Conservation (phyloP, 2,329 filamentous ascomycete species). For the Aspergillus carbonarius region DNA sequence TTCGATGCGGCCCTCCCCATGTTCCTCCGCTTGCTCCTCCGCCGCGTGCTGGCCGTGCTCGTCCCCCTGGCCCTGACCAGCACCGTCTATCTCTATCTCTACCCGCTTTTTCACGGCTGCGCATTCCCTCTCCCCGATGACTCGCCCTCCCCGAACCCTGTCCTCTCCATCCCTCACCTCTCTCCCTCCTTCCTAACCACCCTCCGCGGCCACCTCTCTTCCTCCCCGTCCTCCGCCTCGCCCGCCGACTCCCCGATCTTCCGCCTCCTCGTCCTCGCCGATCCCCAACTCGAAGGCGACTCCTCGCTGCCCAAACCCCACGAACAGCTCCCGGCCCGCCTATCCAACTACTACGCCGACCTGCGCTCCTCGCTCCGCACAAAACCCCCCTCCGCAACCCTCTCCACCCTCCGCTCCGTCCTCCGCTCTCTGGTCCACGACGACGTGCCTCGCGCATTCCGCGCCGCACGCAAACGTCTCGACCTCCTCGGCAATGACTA, state of each 20-base stretch:
- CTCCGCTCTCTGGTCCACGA: constrained; percentile 52
- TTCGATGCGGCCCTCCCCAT: constrained; percentile 37
- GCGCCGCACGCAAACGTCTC: constrained; percentile 72
- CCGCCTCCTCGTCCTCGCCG: constrained; percentile 80
- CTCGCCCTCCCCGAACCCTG: not conserved
- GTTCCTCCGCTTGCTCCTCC: constrained; percentile 52
- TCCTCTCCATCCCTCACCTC: not conserved
- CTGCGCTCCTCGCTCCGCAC: constrained; percentile 6
- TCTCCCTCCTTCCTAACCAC: constrained; percentile 33
- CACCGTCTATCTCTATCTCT: constrained; percentile 81
- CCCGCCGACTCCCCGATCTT: constrained; percentile 63
- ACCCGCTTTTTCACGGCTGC: constrained; percentile 77
- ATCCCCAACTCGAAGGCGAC: constrained; percentile 92
- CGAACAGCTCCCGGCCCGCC: constrained; percentile 44
- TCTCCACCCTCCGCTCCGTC: constrained; percentile 23
- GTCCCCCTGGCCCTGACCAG: constrained; percentile 67
- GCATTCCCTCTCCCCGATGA: constrained; percentile 64
- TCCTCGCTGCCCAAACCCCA: constrained; percentile 67
- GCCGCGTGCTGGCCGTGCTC: constrained; percentile 49
- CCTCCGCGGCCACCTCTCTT: constrained; percentile 37
- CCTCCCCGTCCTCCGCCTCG: constrained; percentile 13
- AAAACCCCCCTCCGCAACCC: not conserved
- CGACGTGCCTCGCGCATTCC: constrained; percentile 67
- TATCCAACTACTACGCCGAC: constrained; percentile 37
- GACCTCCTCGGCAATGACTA: constrained; percentile 93